Conservation (phyloP, 345 rosid genomes). For the Populus euphratica region DNA sequence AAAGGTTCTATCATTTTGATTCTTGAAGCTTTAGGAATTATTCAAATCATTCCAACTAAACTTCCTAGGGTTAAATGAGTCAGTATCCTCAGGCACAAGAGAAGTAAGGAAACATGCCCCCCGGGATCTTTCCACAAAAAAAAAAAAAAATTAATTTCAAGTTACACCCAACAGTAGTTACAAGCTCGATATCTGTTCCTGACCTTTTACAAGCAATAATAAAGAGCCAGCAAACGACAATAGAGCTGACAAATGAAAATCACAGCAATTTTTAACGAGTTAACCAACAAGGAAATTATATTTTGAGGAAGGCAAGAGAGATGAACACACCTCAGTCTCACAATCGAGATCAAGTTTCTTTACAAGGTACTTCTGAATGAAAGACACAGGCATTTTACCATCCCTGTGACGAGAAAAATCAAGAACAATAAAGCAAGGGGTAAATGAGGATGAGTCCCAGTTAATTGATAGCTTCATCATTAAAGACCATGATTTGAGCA, state of each 20-base stretch:
- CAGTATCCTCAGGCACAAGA: too few relatives aligned
- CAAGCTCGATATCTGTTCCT: background rate
- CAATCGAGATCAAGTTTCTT: slow-evolving; percentile 62
- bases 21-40: background rate
- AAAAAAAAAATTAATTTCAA: background rate
- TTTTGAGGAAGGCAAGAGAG: background rate
- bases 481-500: background rate
- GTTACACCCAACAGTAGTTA: background rate
- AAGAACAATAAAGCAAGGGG: background rate
- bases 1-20: background rate
- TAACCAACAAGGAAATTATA: background rate
- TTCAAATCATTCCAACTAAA: background rate
- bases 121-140: background rate
- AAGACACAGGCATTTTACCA: slow-evolving; percentile 67
- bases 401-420: slow-evolving; percentile 48
- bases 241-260: background rate
- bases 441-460: background rate
- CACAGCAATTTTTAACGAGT: background rate
- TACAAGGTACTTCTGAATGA: slow-evolving; percentile 76
- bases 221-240: background rate
- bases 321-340: slow-evolving; percentile 65
- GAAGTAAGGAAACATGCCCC: too few relatives aligned
- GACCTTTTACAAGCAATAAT: background rate
- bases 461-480: background rate
- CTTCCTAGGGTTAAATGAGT: background rate